Conservation (phyloP, 441 rosid genomes). For the Adansonia rubrostipa region DNA sequence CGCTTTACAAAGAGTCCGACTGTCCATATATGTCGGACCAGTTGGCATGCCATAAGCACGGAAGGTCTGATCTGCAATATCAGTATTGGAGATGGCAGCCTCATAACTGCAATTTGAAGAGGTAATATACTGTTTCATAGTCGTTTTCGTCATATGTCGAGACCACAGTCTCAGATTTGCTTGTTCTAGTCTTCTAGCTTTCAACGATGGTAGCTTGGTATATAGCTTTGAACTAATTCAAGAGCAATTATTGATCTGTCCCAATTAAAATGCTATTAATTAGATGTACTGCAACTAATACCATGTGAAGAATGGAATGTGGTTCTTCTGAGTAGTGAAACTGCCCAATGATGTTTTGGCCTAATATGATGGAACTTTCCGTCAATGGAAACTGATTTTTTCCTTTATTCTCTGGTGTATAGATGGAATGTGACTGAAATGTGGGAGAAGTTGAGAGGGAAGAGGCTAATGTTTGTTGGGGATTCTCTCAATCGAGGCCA, state of each 20-base stretch:
- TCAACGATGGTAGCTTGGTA: background rate
- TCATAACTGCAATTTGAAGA: constrained; percentile 77
- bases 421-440: constrained; percentile 87
- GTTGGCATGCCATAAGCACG: constrained; percentile 92
- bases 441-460: constrained; percentile 97
- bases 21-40: constrained; percentile 99
- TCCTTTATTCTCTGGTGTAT: constrained; percentile 8
- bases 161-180: background rate
- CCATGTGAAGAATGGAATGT: constrained; percentile 5
- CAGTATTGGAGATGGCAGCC: constrained; percentile 99
- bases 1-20: constrained; percentile 72
- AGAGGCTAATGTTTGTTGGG: constrained; percentile 94
- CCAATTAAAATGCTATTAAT: background rate
- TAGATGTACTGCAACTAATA: background rate
- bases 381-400: background rate
- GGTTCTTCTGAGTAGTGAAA: constrained; percentile 14
- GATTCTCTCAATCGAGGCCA: constrained; percentile 96
- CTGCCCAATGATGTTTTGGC: background rate
- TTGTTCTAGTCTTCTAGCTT: background rate
- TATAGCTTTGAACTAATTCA: background rate
- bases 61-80: constrained; percentile 76
- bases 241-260: background rate
- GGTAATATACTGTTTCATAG: constrained; percentile 35
- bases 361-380: background rate
- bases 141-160: background rate